Conservation (phyloP, 257 asterid species). For the Solanum rostratum region DNA sequence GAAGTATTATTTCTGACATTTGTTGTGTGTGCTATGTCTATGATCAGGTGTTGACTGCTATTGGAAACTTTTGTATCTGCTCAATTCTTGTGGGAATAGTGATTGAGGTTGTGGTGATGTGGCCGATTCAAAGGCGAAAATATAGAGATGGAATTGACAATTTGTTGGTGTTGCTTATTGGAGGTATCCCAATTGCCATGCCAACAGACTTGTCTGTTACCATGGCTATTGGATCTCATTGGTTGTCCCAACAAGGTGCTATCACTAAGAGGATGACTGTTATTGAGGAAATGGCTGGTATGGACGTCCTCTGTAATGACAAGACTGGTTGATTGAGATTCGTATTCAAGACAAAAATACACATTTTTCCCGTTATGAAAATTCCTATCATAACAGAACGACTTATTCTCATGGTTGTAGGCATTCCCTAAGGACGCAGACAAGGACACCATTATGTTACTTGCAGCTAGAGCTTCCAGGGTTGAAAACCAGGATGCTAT, state of each 20-base stretch:
- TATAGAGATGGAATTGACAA: too few relatives aligned
- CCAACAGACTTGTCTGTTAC: too few relatives aligned
- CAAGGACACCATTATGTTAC: conserved; percentile 32
- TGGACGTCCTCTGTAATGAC: conserved; percentile 48
- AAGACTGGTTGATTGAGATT: conserved; percentile 76
- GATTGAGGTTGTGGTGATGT: too few relatives aligned
- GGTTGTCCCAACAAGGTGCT: conserved; percentile 68
- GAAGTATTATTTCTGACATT: neutral
- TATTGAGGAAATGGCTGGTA: conserved; percentile 40
- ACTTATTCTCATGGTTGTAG: neutral
- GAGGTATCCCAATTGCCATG: too few relatives aligned
- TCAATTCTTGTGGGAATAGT: conserved; percentile 36
- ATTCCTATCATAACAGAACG: neutral
- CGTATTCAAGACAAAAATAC: neutral
- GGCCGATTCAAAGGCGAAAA: too few relatives aligned
- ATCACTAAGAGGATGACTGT: conserved; percentile 93
- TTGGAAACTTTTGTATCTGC: conserved; percentile 74
- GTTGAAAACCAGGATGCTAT: conserved; percentile 74
- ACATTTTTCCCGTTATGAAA: neutral
- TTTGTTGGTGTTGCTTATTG: too few relatives aligned
- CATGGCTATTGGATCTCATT: too few relatives aligned
- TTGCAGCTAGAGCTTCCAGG: conserved; percentile 61
- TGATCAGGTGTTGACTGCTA: conserved; percentile 57
- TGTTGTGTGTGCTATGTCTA: neutral
- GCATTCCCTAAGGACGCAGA: conserved; percentile 28